A percentile compares a stretch with the other conserved stretches of the same genome.
phyloP scores from a whole-genome alignment of 495 filamentous ascomycete genomes.

The Daldinia bambusicola region DNA sequence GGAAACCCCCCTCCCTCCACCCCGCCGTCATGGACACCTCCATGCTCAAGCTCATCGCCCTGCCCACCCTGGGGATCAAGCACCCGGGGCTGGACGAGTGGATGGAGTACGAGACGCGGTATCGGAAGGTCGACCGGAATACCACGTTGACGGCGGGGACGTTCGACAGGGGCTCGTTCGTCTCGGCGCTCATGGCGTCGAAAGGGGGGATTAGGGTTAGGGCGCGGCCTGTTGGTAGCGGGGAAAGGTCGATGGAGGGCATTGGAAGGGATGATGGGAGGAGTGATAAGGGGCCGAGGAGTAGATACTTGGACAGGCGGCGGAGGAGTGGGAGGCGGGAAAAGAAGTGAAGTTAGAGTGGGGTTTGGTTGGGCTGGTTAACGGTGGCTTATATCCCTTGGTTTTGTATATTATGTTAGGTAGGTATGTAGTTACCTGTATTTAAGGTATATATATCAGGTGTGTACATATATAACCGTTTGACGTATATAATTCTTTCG shows the following conservation, averaged over 20 bases:
- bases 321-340: too few species aligned
- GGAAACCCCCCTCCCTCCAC: conserved; percentile 10
- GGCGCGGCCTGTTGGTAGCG: too few species aligned
- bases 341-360: too few species aligned
- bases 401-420: too few species aligned
- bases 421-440: neutral
- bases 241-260: too few species aligned
- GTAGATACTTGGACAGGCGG: neutral
- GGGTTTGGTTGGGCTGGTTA: neutral
- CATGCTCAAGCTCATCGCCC: conserved; percentile 54
- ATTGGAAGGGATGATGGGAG: too few species aligned
- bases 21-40: conserved; percentile 24
- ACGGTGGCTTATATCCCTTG: too few species aligned
- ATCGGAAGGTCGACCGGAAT: conserved; percentile 55
- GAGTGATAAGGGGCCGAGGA: too few species aligned
- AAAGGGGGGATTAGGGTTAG: too few species aligned
- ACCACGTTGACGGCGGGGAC: conserved; percentile 42
- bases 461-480: neutral
- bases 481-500: too few species aligned
- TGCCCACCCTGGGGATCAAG: conserved; percentile 62
- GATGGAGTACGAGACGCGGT: conserved; percentile 60
- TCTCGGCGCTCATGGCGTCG: neutral
- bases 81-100: conserved; percentile 48
- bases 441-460: neutral
- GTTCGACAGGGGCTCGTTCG: conserved; percentile 30